Evolutionary conservation across 495 filamentous ascomycete species (phyloP), one percentile per base, ranked within the genome.

Genomic region (Xylaria castorea): DNA sequence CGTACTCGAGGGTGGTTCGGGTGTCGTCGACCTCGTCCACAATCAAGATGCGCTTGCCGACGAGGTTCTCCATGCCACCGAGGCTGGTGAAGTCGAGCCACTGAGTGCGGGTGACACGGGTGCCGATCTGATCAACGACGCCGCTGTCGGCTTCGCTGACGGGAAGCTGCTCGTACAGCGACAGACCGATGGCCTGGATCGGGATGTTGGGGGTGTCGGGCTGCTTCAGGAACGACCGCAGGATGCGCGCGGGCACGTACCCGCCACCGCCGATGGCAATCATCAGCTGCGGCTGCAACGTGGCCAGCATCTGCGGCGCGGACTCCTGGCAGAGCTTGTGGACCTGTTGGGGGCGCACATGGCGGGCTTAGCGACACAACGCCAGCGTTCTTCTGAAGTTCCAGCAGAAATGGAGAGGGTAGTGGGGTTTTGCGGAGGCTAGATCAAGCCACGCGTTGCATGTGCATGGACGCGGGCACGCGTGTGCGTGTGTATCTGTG

Each of bases 11-110:
- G 6, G 96, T 99, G 18, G 96, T 99, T 75, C 96, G 89, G 38
- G 96, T 98, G 81, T 99, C 96, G 81, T 99, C 96, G 14, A 99
- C 96, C 87, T 99, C 96, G 78, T 99, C 96, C 7, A 99, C 97
- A 73, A 99, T 99, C 61, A 99, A 87, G 68, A 99, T 93, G 81
- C 95, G 94, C 90, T 97, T 97, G 79, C 96, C 96, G 72, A 99
- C 92, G 78, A 99, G 82, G 83, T 93, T 96, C 79, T 91, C 87
- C 89, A 97, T 98, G 79, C 95, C 91, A 73, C 88, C 88, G 50
- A 98, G 86, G 53, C 91, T 92, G 77, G 88, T 91, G 72, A 99
- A 86, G 81, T 99, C 96, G 55, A 99, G 89, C 96, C 96, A 99
- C 87, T 99, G 96, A 46, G 97, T 98, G 74, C 97, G 92, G 44